Base-by-base conservation (phyloP, 1,139 yeast species). In the Yamadazyma diddensiae region DNA sequence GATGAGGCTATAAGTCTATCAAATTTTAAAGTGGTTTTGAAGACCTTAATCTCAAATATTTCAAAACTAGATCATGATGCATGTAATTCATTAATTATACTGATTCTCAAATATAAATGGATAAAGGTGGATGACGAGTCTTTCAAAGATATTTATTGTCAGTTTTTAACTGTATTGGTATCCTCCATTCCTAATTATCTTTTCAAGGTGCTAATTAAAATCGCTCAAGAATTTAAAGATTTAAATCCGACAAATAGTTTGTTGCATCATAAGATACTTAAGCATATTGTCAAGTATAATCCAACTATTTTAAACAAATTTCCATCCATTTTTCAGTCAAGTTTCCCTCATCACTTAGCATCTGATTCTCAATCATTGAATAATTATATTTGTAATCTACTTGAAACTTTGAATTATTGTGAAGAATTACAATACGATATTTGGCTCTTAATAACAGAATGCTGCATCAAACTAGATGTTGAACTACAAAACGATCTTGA, bases 111-210 rank as follows among this genome's bases (percentile, higher is more conserved):
- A 21, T 68, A 60, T 45, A 65, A 70, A 36, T 87, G 95, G 94
- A 66, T 80, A 47, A 70, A 57, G 14, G 44, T 55, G 14, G 33
- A 42, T 19, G 39, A 38, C 12, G 41, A 42, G 41, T 37, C 51
- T n/a, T 61, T 70, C 70, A 38, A 63, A 55, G 53, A 71, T 59
- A 40, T 83, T 66, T 67, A 68, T 44, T 73, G 83, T 28, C 81
- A 79, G 33, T 92, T 92, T 55, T 62, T 86, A 35, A 71, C 79
- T 29, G 86, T 88, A 18, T 67, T 92, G 36, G 87, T 90, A 24
- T 82, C 95, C 5, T 83, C 94, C 25, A 70, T 82, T 39, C 97
- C 97, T 6, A 84, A 81, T 55, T 90, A 94, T 83, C 79, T 94
- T 75, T 74, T 75, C 42, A 94, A 84, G 39, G 87, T 90, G n/a